phyloP scores from a whole-genome alignment of 1,284 basidiomycete species.

The Cutaneotrichosporon sp. region DNA sequence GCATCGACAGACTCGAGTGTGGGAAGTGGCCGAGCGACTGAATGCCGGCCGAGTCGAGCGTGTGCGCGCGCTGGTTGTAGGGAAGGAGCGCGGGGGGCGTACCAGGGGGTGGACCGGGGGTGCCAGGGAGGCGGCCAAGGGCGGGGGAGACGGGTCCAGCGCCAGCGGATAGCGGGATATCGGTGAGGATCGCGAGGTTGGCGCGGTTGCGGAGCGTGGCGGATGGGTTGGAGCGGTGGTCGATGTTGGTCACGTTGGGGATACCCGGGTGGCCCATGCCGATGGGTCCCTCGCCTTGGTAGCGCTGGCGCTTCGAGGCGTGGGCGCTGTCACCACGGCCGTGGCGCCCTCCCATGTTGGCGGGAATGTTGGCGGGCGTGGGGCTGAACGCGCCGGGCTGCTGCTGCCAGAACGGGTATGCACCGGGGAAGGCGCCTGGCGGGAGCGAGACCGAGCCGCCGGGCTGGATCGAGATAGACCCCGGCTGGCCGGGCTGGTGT shows the following conservation, averaged over 20 bases:
- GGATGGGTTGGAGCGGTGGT: constrained; percentile 5
- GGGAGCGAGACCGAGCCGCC: not conserved
- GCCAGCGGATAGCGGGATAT: not conserved
- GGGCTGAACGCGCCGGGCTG: constrained; percentile 4
- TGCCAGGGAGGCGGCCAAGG: constrained; percentile 8
- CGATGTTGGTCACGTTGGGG: constrained; percentile 1
- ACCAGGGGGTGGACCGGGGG: constrained; percentile 6
- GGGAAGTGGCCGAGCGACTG: constrained; percentile 19
- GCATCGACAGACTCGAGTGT: constrained; percentile 18
- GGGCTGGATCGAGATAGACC: not conserved
- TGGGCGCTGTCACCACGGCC: not conserved
- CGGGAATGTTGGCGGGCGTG: not conserved
- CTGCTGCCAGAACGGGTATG: constrained; percentile 18
- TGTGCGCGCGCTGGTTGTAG: constrained; percentile 1
- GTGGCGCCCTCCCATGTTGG: not conserved
- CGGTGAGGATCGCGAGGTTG: constrained; percentile 1
- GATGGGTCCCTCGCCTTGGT: constrained; percentile 4
- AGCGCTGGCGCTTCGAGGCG: constrained; percentile 5
- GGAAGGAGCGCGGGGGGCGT: constrained; percentile 17
- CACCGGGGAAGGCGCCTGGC: constrained; percentile 11
- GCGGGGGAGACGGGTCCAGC: not conserved
- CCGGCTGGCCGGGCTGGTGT: not conserved
- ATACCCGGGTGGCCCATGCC: not conserved
- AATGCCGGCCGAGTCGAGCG: constrained; percentile 1
- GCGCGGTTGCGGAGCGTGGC: constrained; percentile 7